These are phyloP conservation scores for Psidium friedrichsthalianum DNA, from an alignment of 345 rosid genomes.

Conservation along the genomic window DNA sequence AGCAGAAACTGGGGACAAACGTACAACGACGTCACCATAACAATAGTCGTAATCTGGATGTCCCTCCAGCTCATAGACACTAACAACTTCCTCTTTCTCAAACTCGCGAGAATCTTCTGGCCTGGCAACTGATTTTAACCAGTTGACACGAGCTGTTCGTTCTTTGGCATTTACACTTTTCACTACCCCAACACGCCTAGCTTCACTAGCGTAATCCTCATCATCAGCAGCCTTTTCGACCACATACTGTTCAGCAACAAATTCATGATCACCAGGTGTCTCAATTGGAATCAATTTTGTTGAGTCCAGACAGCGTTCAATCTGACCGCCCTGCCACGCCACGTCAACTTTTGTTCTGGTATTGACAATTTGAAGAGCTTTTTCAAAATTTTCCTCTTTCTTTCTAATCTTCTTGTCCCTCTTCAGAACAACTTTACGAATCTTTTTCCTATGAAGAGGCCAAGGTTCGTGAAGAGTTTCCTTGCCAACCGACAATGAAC, in stretches of 20 bases:
- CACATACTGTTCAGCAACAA: slow-evolving; percentile 83
- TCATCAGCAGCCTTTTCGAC: slow-evolving; percentile 84
- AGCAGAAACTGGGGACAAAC: slow-evolving; percentile 51
- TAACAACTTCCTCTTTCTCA: slow-evolving; percentile 77
- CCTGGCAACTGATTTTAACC: slow-evolving; percentile 67
- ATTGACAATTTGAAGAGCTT: slow-evolving; percentile 62
- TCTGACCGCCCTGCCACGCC: slow-evolving; percentile 84
- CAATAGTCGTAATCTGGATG: slow-evolving; percentile 98
- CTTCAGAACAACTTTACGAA: slow-evolving; percentile 70
- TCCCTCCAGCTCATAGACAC: slow-evolving; percentile 89
- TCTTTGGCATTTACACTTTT: slow-evolving; percentile 90
- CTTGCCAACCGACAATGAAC: slow-evolving; percentile 44
- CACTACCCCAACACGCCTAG: slow-evolving; percentile 74
- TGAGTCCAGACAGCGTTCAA: slow-evolving; percentile 40
- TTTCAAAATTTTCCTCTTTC: slow-evolving; percentile 86
- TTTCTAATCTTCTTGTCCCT: slow-evolving; percentile 72
- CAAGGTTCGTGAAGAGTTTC: slow-evolving; percentile 66
- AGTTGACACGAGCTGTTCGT: slow-evolving; percentile 73
- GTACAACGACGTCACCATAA: slow-evolving; percentile 86
- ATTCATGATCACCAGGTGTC: slow-evolving; percentile 98
- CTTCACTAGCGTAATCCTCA: slow-evolving; percentile 45
- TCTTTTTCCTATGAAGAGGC: slow-evolving; percentile 88
- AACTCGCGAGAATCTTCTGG: slow-evolving; percentile 86
- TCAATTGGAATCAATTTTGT: slow-evolving; percentile 74
- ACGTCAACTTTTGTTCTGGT: slow-evolving; percentile 68